Evolutionary conservation across 1,284 basidiomycete genomes (phyloP).

Genomic region (Naganishia sp.): DNA sequence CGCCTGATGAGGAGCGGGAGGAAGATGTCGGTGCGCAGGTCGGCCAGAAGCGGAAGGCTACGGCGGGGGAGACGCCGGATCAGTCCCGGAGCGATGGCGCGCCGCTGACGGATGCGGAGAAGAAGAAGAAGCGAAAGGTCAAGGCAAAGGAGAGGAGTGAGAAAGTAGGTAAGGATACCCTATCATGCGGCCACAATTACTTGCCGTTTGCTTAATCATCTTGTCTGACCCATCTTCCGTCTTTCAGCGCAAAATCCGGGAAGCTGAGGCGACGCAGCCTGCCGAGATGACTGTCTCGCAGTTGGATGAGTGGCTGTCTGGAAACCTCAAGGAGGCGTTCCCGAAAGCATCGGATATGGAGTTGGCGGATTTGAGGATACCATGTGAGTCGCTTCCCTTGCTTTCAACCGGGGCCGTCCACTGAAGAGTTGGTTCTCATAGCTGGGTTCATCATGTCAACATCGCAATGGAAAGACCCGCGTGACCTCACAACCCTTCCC

Average conservation of each 20-base stretch:
- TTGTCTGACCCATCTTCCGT: background rate
- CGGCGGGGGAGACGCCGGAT: slow-evolving; percentile 16
- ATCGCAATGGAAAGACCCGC: slow-evolving; percentile 8
- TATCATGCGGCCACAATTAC: background rate
- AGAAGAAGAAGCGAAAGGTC: slow-evolving; percentile 39
- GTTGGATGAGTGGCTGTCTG: slow-evolving; percentile 27
- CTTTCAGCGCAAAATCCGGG: slow-evolving; percentile 25
- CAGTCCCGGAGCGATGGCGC: slow-evolving; percentile 28
- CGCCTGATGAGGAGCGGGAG: slow-evolving; percentile 14
- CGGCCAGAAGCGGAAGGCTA: slow-evolving; percentile 29
- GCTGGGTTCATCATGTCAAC: slow-evolving; percentile 28
- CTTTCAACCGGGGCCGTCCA: too few species aligned
- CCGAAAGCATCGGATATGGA: slow-evolving; percentile 48
- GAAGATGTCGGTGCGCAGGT: slow-evolving; percentile 30
- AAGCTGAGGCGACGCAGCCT: slow-evolving; percentile 27
- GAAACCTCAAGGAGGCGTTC: slow-evolving; percentile 34
- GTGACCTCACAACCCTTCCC: slow-evolving; percentile 28
- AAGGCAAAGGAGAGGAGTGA: slow-evolving; percentile 35
- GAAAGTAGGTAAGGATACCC: slow-evolving; percentile 30
- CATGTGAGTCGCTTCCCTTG: slow-evolving; percentile 34
- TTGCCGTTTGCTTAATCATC: background rate
- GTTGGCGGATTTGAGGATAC: slow-evolving; percentile 46
- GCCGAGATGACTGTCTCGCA: slow-evolving; percentile 27
- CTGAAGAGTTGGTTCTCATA: background rate
- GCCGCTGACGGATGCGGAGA: slow-evolving; percentile 30